Conservation (phyloP, 2,329 filamentous ascomycete genomes). For the Aphanocladium album region DNA sequence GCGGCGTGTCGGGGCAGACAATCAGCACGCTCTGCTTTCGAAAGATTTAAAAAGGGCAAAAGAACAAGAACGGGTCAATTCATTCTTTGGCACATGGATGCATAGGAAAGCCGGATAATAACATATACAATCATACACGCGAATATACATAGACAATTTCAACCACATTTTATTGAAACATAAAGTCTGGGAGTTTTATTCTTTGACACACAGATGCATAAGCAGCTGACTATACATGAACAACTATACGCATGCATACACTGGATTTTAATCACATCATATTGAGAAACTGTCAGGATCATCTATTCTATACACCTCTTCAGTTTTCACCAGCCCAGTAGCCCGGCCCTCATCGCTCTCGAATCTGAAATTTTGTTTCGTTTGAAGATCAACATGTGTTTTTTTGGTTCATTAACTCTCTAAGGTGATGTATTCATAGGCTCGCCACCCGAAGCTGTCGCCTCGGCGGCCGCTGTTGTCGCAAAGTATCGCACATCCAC, state of each 20-base stretch:
- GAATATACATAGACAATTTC: background rate
- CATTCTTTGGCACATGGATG: background rate
- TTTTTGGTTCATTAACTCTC: conserved; percentile 32
- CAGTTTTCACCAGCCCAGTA: background rate
- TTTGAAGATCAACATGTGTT: conserved; percentile 16
- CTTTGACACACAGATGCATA: too few relatives aligned
- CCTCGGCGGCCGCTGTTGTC: conserved; percentile 71
- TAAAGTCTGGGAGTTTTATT: too few relatives aligned
- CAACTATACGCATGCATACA: too few relatives aligned
- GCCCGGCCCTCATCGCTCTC: conserved; percentile 4
- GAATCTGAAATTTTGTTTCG: conserved; percentile 7
- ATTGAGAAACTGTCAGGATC: background rate
- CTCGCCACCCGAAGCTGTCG: conserved; percentile 46
- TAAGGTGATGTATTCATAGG: conserved; percentile 64
- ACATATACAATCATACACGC: conserved; percentile 19
- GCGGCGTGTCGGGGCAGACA: conserved; percentile 80
- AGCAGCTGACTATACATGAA: too few relatives aligned
- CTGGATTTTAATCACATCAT: conserved; percentile 1
- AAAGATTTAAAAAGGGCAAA: conserved; percentile 26
- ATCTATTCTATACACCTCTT: conserved; percentile 12
- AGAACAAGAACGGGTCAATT: too few relatives aligned
- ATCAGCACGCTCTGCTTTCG: conserved; percentile 83
- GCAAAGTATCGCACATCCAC: conserved; percentile 98
- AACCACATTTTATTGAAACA: too few relatives aligned
- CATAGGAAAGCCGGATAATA: conserved; percentile 14